These are phyloP conservation scores for Coemansia sp. DNA, from an alignment of 192 early-diverging fungal genomes.

Conservation along the genomic window DNA sequence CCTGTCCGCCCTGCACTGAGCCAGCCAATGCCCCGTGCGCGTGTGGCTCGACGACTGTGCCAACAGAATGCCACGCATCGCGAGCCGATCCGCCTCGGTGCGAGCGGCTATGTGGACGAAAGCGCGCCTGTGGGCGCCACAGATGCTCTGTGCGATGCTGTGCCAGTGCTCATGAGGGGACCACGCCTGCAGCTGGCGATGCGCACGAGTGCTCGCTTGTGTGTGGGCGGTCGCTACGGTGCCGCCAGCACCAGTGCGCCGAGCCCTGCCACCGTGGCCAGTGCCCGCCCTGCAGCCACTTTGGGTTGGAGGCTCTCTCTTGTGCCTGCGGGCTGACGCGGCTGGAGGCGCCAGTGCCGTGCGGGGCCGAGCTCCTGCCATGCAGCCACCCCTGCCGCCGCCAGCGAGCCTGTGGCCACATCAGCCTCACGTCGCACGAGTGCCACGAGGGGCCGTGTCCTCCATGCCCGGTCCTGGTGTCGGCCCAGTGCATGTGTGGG, in stretches of 20 bases:
- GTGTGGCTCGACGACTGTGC: conserved; percentile 56
- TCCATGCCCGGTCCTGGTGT: conserved; percentile 83
- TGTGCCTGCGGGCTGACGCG: conserved; percentile 85
- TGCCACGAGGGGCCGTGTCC: conserved; percentile 93
- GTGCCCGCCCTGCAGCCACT: conserved; percentile 74
- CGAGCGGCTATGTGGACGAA: conserved; percentile 60
- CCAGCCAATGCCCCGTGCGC: conserved; percentile 57
- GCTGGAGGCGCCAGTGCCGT: conserved; percentile 81
- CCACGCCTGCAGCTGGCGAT: conserved; percentile 12
- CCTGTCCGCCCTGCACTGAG: conserved; percentile 62
- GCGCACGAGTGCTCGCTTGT: conserved; percentile 64
- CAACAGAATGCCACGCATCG: conserved; percentile 31
- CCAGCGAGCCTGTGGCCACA: conserved; percentile 74
- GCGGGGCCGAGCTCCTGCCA: conserved; percentile 70
- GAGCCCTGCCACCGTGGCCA: conserved; percentile 73
- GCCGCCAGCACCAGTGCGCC: conserved; percentile 78
- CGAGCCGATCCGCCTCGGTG: conserved; percentile 56
- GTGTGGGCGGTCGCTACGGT: conserved; percentile 74
- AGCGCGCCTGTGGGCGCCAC: conserved; percentile 71
- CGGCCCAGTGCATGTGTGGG: conserved; percentile 74
- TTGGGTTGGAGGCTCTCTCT: conserved; percentile 77
- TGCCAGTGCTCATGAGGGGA: conserved; percentile 42
- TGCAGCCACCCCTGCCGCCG: conserved; percentile 76
- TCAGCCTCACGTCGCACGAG: conserved; percentile 64
- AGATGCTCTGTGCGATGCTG: conserved; percentile 67